Conservation (phyloP, 495 filamentous ascomycete species). For the Podospora didyma region DNA sequence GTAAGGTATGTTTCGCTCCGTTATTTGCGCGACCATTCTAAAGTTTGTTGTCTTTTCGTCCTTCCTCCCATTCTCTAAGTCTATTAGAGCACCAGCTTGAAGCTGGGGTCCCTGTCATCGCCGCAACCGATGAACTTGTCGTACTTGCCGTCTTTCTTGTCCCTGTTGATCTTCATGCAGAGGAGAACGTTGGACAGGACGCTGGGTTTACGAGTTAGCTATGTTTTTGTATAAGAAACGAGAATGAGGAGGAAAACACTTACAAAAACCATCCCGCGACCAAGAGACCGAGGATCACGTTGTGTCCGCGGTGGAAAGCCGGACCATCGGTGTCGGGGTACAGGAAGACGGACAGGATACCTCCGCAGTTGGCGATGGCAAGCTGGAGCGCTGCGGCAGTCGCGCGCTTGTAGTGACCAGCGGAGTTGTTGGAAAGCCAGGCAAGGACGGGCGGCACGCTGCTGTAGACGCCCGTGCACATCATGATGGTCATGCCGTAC, state of each 20-base stretch:
- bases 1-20: too few species aligned
- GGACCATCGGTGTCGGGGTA: slow-evolving; percentile 52
- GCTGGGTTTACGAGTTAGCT: slow-evolving; percentile 31
- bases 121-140: slow-evolving; percentile 52
- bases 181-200: slow-evolving; percentile 60
- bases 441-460: slow-evolving; percentile 69
- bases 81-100: slow-evolving; percentile 54
- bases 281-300: slow-evolving; percentile 53
- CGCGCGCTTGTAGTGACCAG: slow-evolving; percentile 43
- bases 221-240: not conserved
- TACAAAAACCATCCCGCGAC: slow-evolving; percentile 58
- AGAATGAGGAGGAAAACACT: slow-evolving; percentile 20
- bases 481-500: slow-evolving; percentile 73
- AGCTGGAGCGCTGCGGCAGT: slow-evolving; percentile 42
- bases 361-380: slow-evolving; percentile 46
- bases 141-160: slow-evolving; percentile 61
- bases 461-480: slow-evolving; percentile 69
- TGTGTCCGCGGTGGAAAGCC: slow-evolving; percentile 51
- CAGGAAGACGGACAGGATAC: slow-evolving; percentile 51
- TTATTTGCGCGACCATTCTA: too few species aligned
- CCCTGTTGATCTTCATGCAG: slow-evolving; percentile 60
- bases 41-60: too few species aligned
- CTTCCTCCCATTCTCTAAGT: too few species aligned
- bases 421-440: slow-evolving; percentile 54
- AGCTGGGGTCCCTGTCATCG: slow-evolving; percentile 62